Base-by-base conservation (phyloP, 306 rosid species). In the Echinosophora koreensis region DNA sequence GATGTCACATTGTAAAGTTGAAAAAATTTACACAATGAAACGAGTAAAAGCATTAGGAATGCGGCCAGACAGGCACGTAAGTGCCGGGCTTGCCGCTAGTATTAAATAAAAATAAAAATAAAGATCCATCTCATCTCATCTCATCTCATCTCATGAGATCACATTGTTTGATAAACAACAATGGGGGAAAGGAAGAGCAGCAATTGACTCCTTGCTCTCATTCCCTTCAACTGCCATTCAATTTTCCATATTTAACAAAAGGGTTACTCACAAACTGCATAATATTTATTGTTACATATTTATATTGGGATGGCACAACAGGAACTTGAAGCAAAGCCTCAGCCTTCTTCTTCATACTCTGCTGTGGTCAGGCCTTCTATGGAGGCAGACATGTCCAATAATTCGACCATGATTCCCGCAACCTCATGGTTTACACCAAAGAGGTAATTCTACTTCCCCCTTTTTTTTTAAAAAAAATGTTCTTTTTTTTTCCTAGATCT, bases 401-500 rank as follows among this genome's bases (percentile, higher is more conserved):
- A 56, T 2, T 72, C 81, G 16, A 3, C 79, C 57, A 17, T 39
- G 78, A 81, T 69, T 57, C 76, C 89, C 1, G 1, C 81, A 55
- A 87, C 92, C 78, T 91, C 97, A 70, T 93, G 96, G 92, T 90
- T 93, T 83, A 88, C 97, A 10, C 97, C 98, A 5, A 91, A 87
- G 77, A 83, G 93, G 98, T 93, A 18, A 52, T 70, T 35, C 0
- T 27, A 4, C 17, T 2, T 64, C 41, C 22, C 8, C 9, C 63
- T 14, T 3, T 32, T 51, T 38, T 41, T 44, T 68, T 13, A 41
- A 41, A 5, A 9, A 15, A 41, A 41, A 5, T n/a, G n/a, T 10
- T 41, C 11, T 5, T 69, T 55, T 35, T 35, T 11, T n/a, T 39
- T 50, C 62, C 14, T 73, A 12, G 82, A 71, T 79, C 78, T 39